Evolutionary conservation across 2,329 filamentous ascomycete species (phyloP), one percentile per base, ranked within the genome.

Genomic region (Juglanconis oblonga): DNA sequence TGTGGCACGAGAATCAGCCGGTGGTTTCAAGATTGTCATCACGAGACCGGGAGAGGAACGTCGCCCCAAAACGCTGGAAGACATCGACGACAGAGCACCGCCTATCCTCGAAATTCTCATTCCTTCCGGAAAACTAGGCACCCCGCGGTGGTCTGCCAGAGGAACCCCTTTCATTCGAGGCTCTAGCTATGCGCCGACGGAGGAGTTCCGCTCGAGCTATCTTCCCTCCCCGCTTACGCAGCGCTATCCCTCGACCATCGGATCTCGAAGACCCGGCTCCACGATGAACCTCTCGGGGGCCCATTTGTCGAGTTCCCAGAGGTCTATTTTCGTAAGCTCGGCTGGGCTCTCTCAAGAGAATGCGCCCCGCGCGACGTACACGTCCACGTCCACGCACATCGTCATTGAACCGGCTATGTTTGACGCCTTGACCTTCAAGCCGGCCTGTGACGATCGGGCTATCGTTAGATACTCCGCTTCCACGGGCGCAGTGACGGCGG

Each of bases 111-210:
- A 92, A 66, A 83, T 94, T 48, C 81, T 87, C 29, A 96, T 97
- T 54, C 92, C 93, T 40, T 88, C 90, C 59, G 96, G 93, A 80
- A 87, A 88, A 65, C 79, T 97, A 59, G 93, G 92, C 11, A 90
- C 88, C 1, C 91, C 92, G 17, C 85, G 87, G 61, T 96, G 97
- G 73, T 94, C 89, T 64, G 77, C 84, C 56, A 83, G 84, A 66
- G 92, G 92, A 10, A 92, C 89, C 3, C 87, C 91, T 3, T 83
- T 91, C 64, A 79, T 97, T 64, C 87, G 90, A 63, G 90, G 87
- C 65, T 96, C 93, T n/a, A 87, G 89, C 14, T 91, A 91, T 72
- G 85, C 87, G 3, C 89, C 90, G 3, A 88, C 86, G 5, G 90
- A 94, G 56, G 90, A 92, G 62, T 73, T 87, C 64, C 80, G 84